Conservation (phyloP, 257 asterid species). For the Penstemon newberryi region DNA sequence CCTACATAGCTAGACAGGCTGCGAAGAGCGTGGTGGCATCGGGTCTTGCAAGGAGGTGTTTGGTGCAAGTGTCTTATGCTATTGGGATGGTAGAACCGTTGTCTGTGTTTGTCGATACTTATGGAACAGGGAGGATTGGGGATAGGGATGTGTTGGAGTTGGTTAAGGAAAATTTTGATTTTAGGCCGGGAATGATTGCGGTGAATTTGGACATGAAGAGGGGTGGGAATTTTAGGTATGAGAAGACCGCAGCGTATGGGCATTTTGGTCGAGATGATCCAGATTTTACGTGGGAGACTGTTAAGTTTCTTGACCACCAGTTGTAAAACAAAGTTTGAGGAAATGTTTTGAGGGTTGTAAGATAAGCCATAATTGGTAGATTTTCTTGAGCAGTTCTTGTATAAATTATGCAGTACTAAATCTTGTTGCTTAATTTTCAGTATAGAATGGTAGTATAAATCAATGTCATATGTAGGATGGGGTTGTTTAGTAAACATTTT, state of each 20-base stretch:
- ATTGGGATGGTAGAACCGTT: constrained; percentile 33
- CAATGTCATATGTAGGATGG: too few species aligned
- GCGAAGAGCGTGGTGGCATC: constrained; percentile 38
- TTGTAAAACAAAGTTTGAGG: neutral
- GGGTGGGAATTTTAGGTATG: constrained; percentile 36
- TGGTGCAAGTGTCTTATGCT: constrained; percentile 34
- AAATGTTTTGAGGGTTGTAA: too few species aligned
- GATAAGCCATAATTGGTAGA: too few species aligned
- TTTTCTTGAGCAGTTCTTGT: too few species aligned
- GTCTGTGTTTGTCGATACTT: constrained; percentile 32
- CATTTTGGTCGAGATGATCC: constrained; percentile 40
- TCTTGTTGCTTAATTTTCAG: too few species aligned
- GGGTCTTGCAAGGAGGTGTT: constrained; percentile 30
- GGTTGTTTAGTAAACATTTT: too few species aligned
- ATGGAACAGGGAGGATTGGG: constrained; percentile 27
- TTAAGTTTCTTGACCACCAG: constrained; percentile 22
- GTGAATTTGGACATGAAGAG: constrained; percentile 29
- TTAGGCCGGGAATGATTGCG: constrained; percentile 36
- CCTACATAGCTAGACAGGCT: constrained; percentile 29
- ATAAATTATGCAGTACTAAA: too few species aligned
- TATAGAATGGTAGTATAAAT: too few species aligned
- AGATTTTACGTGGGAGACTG: constrained; percentile 38
- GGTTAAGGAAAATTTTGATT: constrained; percentile 32
- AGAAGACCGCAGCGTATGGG: constrained; percentile 37
- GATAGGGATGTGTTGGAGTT: constrained; percentile 26